Evolutionary conservation across 805 yeast genomes (phyloP).

Genomic region (Candida vaughaniae): DNA sequence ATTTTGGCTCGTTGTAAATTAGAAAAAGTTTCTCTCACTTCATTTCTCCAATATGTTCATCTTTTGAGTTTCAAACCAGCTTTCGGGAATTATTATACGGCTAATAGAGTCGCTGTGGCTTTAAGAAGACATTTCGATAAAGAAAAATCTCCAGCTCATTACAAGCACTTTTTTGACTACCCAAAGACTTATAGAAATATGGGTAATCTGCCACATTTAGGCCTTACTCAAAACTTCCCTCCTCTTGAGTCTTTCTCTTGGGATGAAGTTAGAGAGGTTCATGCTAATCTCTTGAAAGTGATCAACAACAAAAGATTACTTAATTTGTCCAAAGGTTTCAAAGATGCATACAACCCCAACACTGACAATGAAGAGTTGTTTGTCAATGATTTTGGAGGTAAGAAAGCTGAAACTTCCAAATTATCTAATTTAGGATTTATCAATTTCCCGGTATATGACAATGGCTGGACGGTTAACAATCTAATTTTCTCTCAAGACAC

Average conservation of each 20-base stretch:
- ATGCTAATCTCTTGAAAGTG: conserved; percentile 17
- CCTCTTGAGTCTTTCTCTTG: conserved; percentile 33
- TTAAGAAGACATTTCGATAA: conserved; percentile 25
- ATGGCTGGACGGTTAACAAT: conserved; percentile 28
- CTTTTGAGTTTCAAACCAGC: conserved; percentile 29
- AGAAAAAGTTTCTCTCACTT: conserved; percentile 31
- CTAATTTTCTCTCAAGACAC: conserved; percentile 37
- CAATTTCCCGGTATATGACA: conserved; percentile 19
- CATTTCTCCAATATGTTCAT: conserved; percentile 25
- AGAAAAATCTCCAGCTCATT: conserved; percentile 14
- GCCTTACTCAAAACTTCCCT: conserved; percentile 28
- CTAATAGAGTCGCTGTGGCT: conserved; percentile 31
- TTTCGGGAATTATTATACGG: conserved; percentile 23
- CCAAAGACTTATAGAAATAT: conserved; percentile 22
- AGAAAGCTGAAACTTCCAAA: conserved; percentile 32
- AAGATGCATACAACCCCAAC: conserved; percentile 13
- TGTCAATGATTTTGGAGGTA: conserved; percentile 18
- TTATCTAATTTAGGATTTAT: conserved; percentile 37
- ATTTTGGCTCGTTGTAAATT: conserved; percentile 28
- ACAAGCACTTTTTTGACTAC: conserved; percentile 17
- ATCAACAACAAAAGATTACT: conserved; percentile 23
- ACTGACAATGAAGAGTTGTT: conserved; percentile 20
- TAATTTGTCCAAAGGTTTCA: conserved; percentile 20
- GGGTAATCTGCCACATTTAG: conserved; percentile 35
- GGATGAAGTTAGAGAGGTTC: conserved; percentile 27